A percentile compares a stretch with the other conserved stretches of the same genome.
These are phyloP conservation scores for Silene conica DNA, from an alignment of 148 eudicot species.

Conservation along the genomic window DNA sequence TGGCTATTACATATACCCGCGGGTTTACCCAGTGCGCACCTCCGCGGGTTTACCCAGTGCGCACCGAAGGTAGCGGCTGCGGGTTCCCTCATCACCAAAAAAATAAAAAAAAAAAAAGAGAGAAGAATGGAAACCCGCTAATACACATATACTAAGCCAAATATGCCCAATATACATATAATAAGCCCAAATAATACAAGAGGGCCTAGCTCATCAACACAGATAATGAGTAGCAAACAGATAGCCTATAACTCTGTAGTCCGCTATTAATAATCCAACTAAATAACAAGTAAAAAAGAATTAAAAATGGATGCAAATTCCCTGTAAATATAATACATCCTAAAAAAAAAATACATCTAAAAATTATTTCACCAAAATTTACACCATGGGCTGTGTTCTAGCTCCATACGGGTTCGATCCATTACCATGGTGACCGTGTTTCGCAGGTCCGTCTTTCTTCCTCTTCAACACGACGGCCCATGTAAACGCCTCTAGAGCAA, in stretches of 20 bases:
- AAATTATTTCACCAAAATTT: slow-evolving; percentile 7
- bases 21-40: too few species aligned
- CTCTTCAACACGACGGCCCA: slow-evolving; percentile 43
- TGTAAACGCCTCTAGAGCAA: slow-evolving; percentile 35
- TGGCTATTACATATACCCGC: too few species aligned
- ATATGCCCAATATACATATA: too few species aligned
- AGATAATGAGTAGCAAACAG: slow-evolving; percentile 5
- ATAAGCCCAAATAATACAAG: background rate
- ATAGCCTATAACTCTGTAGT: slow-evolving; percentile 2
- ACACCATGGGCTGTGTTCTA: slow-evolving; percentile 27
- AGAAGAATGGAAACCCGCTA: too few species aligned
- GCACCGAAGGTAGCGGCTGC: too few species aligned
- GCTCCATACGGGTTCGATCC: slow-evolving; percentile 22
- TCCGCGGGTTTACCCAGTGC: too few species aligned
- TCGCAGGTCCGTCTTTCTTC: slow-evolving; percentile 22
- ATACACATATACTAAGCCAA: too few species aligned
- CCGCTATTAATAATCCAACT: background rate
- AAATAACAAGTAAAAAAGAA: background rate
- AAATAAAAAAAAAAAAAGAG: too few species aligned
- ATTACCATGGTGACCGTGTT: slow-evolving; percentile 20
- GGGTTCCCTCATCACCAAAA: too few species aligned
- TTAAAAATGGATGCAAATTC: background rate
- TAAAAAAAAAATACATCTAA: background rate
- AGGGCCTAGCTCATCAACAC: background rate
- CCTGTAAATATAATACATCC: slow-evolving; percentile 19